Base-by-base conservation (phyloP, 805 yeast species). In the Cyberlindnera euphorbiiphila region DNA sequence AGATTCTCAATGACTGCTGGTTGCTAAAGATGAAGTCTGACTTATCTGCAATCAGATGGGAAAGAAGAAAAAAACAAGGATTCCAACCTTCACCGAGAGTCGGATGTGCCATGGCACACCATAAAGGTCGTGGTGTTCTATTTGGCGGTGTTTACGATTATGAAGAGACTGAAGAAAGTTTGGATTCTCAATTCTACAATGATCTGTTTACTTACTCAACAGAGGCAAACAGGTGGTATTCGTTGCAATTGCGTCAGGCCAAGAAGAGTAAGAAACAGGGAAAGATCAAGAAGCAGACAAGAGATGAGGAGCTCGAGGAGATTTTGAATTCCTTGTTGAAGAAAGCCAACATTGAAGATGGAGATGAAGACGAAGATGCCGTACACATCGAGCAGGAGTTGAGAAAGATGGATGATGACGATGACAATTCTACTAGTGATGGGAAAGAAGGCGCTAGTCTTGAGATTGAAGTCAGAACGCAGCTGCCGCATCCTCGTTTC, bases 71-170 rank as follows among this genome's bases (percentile, higher is more conserved):
- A 44, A 87, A 85, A 50, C 91, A 86, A 56, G 95, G 95, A 4
- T 85, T 81, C 57, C 88, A 81, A 43, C 97, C 97, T 4, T 76
- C 91, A 2, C 85, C 97, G 11, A 74, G 98, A 51, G 96, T 86
- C n/a, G 98, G 98, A 0, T 84, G 95, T 55, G 81, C 94, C 4
- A 76, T 91, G 81, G 88, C 80, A 9, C 71, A 71, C 47, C 98
- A 91, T 61, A 84, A 85, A 51, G 94, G 94, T 41, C 78, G 97
- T 65, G 97, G 97, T 41, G 72, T 91, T 9, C 53, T 89, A 55
- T 93, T 91, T 65, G 98, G 98, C 25, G 98, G 98, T 51, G 98
- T 93, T 11, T 89, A 76, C 53, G 98, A 91, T 60, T 85, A 74
- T 44, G 96, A 89, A 50, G 98, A 91, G 61, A 91, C 96, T 11